Conservation (phyloP, 306 rosid species). For the Cyclanthera cordifolia region DNA sequence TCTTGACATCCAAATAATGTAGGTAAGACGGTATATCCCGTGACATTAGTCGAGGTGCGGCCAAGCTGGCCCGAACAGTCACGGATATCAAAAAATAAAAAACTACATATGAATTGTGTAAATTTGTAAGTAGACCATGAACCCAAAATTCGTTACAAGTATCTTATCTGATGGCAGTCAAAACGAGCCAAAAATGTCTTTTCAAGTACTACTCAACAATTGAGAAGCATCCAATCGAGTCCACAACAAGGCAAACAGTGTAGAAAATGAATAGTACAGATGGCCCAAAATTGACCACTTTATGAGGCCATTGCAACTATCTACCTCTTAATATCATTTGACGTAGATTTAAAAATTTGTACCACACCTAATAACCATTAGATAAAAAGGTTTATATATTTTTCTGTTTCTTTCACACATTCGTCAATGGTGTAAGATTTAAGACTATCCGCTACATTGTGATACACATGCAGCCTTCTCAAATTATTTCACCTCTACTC, state of each 20-base stretch:
- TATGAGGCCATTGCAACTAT: background rate
- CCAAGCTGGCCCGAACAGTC: too few relatives aligned
- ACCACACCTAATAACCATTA: too few relatives aligned
- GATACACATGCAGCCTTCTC: background rate
- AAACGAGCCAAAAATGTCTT: background rate
- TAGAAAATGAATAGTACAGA: background rate
- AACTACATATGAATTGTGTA: constrained; percentile 1
- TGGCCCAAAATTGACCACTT: background rate
- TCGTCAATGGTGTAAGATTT: too few relatives aligned
- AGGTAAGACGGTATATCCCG: too few relatives aligned
- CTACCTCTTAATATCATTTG: background rate
- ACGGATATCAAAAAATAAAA: too few relatives aligned
- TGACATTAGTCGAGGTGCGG: too few relatives aligned
- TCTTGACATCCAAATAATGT: too few relatives aligned
- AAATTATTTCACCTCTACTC: background rate
- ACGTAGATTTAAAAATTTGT: too few relatives aligned
- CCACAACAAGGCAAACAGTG: background rate
- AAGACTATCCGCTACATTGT: background rate
- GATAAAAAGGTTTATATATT: background rate
- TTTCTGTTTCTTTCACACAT: background rate
- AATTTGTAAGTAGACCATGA: background rate
- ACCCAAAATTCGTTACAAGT: background rate
- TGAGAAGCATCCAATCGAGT: background rate
- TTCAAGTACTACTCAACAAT: background rate
- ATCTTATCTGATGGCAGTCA: background rate